These are phyloP conservation scores for Salix udensis DNA, from an alignment of 345 rosid species.

Conservation along the genomic window DNA sequence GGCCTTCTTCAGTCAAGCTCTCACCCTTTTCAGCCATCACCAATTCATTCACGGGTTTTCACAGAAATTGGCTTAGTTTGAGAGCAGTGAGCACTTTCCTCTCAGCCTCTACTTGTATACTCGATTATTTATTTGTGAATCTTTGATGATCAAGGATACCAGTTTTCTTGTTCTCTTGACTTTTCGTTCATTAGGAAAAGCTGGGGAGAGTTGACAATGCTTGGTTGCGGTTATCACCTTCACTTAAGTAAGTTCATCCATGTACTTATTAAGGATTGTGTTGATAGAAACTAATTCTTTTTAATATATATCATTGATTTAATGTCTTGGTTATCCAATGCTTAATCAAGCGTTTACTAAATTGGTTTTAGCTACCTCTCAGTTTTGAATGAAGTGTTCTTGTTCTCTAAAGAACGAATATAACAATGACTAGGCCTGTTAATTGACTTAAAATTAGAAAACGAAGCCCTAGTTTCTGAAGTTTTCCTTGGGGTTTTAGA, in stretches of 20 bases:
- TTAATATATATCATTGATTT: not conserved
- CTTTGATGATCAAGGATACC: not conserved
- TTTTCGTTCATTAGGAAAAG: conserved; percentile 14
- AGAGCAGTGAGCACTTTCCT: conserved; percentile 6
- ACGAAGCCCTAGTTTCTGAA: no score
- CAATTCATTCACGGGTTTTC: conserved; percentile 5
- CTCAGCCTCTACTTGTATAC: not conserved
- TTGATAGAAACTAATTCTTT: not conserved
- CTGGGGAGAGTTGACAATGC: conserved; percentile 11
- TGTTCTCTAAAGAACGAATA: not conserved
- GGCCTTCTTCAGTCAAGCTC: not conserved
- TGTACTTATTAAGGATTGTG: not conserved
- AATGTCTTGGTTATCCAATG: not conserved
- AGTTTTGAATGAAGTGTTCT: not conserved
- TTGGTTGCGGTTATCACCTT: conserved; percentile 10
- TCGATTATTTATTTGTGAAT: not conserved
- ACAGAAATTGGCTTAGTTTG: conserved; percentile 14
- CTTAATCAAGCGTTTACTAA: not conserved
- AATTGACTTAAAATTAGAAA: not conserved
- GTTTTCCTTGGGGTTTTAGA: not conserved
- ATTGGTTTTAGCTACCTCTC: not conserved
- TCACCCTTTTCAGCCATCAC: conserved; percentile 8
- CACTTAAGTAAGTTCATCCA: conserved; percentile 6
- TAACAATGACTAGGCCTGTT: not conserved
- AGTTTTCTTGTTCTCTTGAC: not conserved